Evolutionary conservation across 345 rosid species (phyloP), one percentile per base, ranked within the genome.

Genomic region (Geranium brycei): DNA sequence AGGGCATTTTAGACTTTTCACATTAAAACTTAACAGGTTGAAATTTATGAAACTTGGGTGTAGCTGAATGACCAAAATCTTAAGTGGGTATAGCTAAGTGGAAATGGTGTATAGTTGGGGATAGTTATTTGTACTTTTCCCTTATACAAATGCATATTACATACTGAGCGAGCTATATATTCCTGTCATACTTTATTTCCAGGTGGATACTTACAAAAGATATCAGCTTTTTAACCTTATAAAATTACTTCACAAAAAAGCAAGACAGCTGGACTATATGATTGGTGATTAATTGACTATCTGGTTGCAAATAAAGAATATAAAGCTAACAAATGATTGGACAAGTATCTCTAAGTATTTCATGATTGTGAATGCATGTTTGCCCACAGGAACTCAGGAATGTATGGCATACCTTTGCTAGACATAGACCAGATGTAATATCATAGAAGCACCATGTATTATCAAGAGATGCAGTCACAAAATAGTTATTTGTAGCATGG

Each of bases 401-500:
- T 61, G 15, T 55, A 60, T 18, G 10, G 0, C 41, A 65, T 62
- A 93, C 99, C 99, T 93, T 88, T 61, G 91, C 70, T 77, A 90
- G 80, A 79, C 99, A 93, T 72, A 73, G 66, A 61, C 99, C 97
- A 67, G 97, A 76, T 30, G 92, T 81, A 65, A 93, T 78, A 79
- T 93, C 97, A 59, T 88, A 88, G 79, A 93, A 93, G 81, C 92
- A 88, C 99, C 99, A 93, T 19, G 97, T 82, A 67, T 69, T 82
- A 70, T 90, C 99, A 11, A 91, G 90, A 51, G 99, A 88, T 70
- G 99, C 99, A 41, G 99, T 85, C 59, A 91, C 97, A 56, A 95
- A 95, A 80, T 88, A 95, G 62, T 80, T 88, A 64, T 88, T 91
- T 31, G 99, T 95, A 68, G 97, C 93, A 76, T 91, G 99, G 55